Evolutionary conservation across 257 asterid species (phyloP), one percentile per base, ranked within the genome.

Genomic region (Nicotiana noctiflora): DNA sequence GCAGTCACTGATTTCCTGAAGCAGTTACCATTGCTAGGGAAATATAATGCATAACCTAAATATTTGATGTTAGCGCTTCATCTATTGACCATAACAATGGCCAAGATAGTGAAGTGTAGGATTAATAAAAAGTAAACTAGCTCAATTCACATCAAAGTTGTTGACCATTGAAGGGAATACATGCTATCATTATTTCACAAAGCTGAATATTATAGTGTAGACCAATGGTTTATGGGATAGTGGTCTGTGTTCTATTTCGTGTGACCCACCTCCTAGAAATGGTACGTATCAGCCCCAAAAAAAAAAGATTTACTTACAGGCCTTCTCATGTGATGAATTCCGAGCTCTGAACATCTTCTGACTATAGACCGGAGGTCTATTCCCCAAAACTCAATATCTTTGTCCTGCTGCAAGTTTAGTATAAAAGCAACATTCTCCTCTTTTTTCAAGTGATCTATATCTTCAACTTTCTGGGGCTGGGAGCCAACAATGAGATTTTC

Each of bases 331-430:
- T 93, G 98, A 62, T 64, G 89, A 74, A 95, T 92, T 56, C 94
- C 91, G 25, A 91, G 82, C 81, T 91, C 84, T 83, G 87, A 79
- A 86, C 98, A 93, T 84, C 97, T 87, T 7, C 76, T 62, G 44
- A 91, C 72, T 37, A 93, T 88, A 34, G 97, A 92, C 9, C 84
- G 86, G 64, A 95, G 90, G 67, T 95, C 91, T 21, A 95, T 88
- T 70, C 92, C 97, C 99, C 99, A 95, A 86, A 89, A 91, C 23
- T 90, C 94, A 6, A 91, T 87, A 82, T 95, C 99, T 12, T 56
- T 79, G 85, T 95, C 98, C 89, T 95, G 98, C 89, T 95, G 99
- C 89, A 95, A 88, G 86, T 95, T 95, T 59, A 95, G 92, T 86
- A 95, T 88, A 61, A 91, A 93, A 57, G 88, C 86, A 81, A 95